phyloP scores from a whole-genome alignment of 352 stramenopile species.

The Globisporangium emineosum region DNA sequence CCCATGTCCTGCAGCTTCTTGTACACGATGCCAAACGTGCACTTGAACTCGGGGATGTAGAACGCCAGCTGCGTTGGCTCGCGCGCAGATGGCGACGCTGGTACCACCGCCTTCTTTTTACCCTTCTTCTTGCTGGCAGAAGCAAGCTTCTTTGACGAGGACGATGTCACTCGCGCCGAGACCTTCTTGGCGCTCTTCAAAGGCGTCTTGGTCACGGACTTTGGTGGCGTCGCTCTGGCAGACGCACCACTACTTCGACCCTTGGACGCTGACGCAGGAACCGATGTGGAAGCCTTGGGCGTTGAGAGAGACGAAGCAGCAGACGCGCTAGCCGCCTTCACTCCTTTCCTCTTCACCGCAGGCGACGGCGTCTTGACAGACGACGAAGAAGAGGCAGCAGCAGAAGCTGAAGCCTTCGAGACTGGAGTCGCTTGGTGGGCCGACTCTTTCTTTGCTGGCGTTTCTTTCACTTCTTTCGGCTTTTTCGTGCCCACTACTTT shows the following conservation, averaged over 20 bases:
- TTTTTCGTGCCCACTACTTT: conserved; percentile 7
- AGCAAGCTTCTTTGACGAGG: conserved; percentile 14
- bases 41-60: conserved; percentile 54
- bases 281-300: not conserved
- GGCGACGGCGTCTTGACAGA: conserved; percentile 27
- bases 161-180: conserved; percentile 11
- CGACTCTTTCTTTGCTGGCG: conserved; percentile 17
- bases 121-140: conserved; percentile 22
- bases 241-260: not conserved
- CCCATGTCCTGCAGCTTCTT: conserved; percentile 51
- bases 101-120: conserved; percentile 4
- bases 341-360: conserved; percentile 27
- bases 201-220: conserved; percentile 17
- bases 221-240: conserved; percentile 18
- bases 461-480: conserved; percentile 3
- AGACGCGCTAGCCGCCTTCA: conserved; percentile 13
- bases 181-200: conserved; percentile 28
- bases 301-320: not conserved
- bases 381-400: not conserved
- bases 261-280: not conserved
- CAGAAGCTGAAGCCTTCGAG: not conserved
- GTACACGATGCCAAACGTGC: conserved; percentile 69
- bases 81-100: conserved; percentile 14
- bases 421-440: conserved; percentile 15
- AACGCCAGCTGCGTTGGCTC: conserved; percentile 30